A percentile compares a stretch with the other conserved stretches of the same genome.
These are phyloP conservation scores for Lasiosphaeria miniovina DNA, from an alignment of 495 filamentous ascomycete species.

Conservation along the genomic window DNA sequence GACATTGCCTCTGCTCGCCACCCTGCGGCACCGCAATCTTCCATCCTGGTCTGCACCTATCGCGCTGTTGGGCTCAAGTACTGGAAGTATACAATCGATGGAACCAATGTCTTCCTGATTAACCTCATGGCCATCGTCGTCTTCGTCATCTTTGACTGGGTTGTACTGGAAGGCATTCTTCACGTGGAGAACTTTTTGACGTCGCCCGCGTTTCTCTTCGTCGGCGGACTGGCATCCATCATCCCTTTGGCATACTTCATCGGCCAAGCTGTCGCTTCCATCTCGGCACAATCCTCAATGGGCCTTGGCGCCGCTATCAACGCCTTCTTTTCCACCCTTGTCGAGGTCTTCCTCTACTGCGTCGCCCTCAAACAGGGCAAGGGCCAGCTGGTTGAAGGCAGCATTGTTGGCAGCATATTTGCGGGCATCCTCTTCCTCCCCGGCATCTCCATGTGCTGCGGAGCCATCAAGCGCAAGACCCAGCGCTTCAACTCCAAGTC, in stretches of 20 bases:
- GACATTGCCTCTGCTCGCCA: slow-evolving; percentile 72
- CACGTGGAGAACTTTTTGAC: slow-evolving; percentile 70
- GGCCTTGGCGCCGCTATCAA: slow-evolving; percentile 98
- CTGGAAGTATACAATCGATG: slow-evolving; percentile 99
- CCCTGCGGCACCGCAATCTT: slow-evolving; percentile 67
- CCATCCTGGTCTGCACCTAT: slow-evolving; percentile 94
- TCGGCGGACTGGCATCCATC: slow-evolving; percentile 80
- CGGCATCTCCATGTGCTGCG: slow-evolving; percentile 98
- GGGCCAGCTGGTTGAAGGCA: slow-evolving; percentile 88
- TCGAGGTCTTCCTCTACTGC: slow-evolving; percentile 98
- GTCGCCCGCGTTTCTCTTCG: slow-evolving; percentile 79
- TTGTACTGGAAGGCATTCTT: slow-evolving; percentile 63
- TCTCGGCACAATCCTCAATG: slow-evolving; percentile 99
- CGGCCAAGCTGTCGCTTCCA: slow-evolving; percentile 97
- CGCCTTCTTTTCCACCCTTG: slow-evolving; percentile 97
- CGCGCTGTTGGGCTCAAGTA: slow-evolving; percentile 91
- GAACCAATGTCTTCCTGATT: slow-evolving; percentile 98
- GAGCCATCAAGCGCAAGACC: slow-evolving; percentile 95
- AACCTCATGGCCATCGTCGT: slow-evolving; percentile 88
- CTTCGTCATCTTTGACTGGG: slow-evolving; percentile 92
- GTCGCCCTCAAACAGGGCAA: slow-evolving; percentile 93
- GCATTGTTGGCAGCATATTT: slow-evolving; percentile 96
- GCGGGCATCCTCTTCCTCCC: slow-evolving; percentile 94
- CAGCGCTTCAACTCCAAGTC: slow-evolving; percentile 98
- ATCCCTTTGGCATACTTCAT: slow-evolving; percentile 99